Evolutionary conservation across 176 grass and related monocot genomes (phyloP), one percentile per base, ranked within the genome.

Genomic region (Cenchrus americanus): DNA sequence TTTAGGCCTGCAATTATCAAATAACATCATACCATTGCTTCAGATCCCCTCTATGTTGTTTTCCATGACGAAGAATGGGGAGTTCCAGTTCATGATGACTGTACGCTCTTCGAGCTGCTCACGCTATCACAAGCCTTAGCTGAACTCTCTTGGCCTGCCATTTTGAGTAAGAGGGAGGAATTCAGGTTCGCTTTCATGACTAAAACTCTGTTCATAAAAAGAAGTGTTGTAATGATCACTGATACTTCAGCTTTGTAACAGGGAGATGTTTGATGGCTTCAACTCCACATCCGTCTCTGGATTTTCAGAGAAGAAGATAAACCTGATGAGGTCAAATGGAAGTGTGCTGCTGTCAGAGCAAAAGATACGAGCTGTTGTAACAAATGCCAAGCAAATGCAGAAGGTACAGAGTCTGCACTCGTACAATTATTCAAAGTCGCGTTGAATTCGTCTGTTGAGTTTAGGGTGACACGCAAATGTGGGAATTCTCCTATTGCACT

Each of bases 21-120:
- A 8, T 44, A 11, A 18, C 41, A 53, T 27, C 15, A 67, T 42
- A 17, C 24, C 24, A 19, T 73, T 88, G 76, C 52, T 87, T 46
- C 42, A 89, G 89, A 91, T 8, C 86, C 81, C 21, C 5, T 62
- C 12, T 85, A 94, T 66, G 73, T 83, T 26, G 64, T 61, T 14
- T 87, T 94, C 89, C 89, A 94, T 42, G 87, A 91, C 14, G 78
- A 91, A 85, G 89, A 91, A 80, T 91, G 86, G 92, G 92, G 89
- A 71, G 75, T 84, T 14, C 89, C 81, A 0, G 73, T 80, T 40
- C 73, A 82, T 53, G 84, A 94, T 53, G 92, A 89, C 48, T 21
- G 23, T 1, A 85, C 72, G 54, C 84, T 94, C 10, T 91, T 94
- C n/a, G 89, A 94, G 81, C 66, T 91, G 15, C 84, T 89, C 44